These are phyloP conservation scores for Paecilomyces sp. DNA, from an alignment of 2,329 filamentous ascomycete species.

Conservation along the genomic window DNA sequence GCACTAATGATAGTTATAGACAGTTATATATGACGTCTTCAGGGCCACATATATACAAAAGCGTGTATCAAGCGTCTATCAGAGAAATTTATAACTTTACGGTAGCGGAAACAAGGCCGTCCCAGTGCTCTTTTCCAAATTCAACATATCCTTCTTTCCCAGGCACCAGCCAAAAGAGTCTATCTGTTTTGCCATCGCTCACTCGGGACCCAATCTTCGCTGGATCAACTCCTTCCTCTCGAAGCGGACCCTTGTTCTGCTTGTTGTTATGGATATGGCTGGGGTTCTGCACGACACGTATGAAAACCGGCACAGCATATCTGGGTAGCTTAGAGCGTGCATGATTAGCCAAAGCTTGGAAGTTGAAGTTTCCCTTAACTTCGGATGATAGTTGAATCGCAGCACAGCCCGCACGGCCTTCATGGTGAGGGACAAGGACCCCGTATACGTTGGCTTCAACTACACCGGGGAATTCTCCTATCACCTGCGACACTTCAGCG, in stretches of 20 bases:
- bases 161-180: constrained; percentile 45
- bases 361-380: constrained; percentile 48
- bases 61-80: not conserved
- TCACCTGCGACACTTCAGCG: constrained; percentile 57
- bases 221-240: constrained; percentile 60
- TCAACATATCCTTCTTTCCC: constrained; percentile 49
- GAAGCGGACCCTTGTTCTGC: constrained; percentile 67
- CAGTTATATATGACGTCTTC: not conserved
- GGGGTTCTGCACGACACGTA: constrained; percentile 50
- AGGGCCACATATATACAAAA: not conserved
- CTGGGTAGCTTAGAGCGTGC: constrained; percentile 55
- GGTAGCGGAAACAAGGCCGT: constrained; percentile 37
- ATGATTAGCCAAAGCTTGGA: constrained; percentile 52
- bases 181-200: constrained; percentile 36
- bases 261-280: constrained; percentile 60
- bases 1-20: not conserved
- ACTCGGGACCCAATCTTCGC: constrained; percentile 39
- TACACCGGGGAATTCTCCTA: constrained; percentile 54
- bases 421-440: constrained; percentile 57
- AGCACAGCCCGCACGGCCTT: constrained; percentile 61
- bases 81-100: constrained; percentile 35
- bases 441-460: constrained; percentile 66
- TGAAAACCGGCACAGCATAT: constrained; percentile 70
- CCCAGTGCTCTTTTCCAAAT: constrained; percentile 55
- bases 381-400: constrained; percentile 49